Percentiles rank a stretch among this genome's conserved stretches.
Evolutionary conservation across 257 asterid genomes (phyloP).

Genomic region (Nicotiana otophora): DNA sequence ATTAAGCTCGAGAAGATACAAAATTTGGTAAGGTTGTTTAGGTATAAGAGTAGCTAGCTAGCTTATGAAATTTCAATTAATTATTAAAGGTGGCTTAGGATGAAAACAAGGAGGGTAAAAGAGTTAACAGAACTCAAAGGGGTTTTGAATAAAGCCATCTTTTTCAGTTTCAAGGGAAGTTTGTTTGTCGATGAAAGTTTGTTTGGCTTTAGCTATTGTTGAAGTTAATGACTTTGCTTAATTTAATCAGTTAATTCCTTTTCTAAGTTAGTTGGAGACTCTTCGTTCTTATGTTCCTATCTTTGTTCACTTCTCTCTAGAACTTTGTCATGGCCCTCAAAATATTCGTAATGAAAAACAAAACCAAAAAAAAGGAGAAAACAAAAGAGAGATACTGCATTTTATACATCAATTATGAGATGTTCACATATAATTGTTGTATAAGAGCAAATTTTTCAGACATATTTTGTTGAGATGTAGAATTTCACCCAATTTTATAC

Average conservation of each 20-base stretch:
- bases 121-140: background rate
- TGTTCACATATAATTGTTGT: too few species aligned
- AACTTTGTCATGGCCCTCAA: background rate
- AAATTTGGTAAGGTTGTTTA: background rate
- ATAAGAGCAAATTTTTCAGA: too few species aligned
- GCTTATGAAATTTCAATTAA: background rate
- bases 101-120: background rate
- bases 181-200: slow-evolving; percentile 5
- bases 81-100: background rate
- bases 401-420: too few species aligned
- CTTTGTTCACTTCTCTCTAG: background rate
- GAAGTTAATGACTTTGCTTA: slow-evolving; percentile 6
- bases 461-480: too few species aligned
- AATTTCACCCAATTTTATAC: too few species aligned
- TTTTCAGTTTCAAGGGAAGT: slow-evolving; percentile 3
- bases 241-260: slow-evolving; percentile 7
- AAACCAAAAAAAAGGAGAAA: too few species aligned
- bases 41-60: background rate
- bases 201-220: slow-evolving; percentile 8
- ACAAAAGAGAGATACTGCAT: too few species aligned
- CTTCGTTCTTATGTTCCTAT: background rate
- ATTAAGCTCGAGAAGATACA: background rate
- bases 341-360: background rate
- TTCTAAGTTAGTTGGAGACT: slow-evolving; percentile 7
- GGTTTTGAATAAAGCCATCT: background rate